Evolutionary conservation across 169 alveolate genomes (phyloP), one percentile per base, ranked within the genome.

Genomic region (Plasmodium adleri): DNA sequence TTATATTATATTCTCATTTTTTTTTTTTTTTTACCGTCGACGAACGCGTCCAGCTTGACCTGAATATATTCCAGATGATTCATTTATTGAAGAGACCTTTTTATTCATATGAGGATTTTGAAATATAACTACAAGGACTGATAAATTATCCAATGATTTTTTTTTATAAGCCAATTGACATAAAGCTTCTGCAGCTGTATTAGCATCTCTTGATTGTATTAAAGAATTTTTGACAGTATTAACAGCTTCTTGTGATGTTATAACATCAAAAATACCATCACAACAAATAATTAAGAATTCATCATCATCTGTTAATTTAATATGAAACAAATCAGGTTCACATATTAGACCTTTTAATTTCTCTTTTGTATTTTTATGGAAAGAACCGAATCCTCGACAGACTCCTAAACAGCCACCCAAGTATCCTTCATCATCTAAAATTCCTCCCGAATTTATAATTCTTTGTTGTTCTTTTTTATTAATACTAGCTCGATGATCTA

Each of bases 241-340:
- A 49, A 98, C 98, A 39, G 98, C 98, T 54, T 98, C 96, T 91
- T 98, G 98, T 71, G 96, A 95, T 56, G 96, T 95, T 62, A 98
- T 92, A 67, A 98, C 98, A 93, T 99, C 99, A 98, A 99, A 99
- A 22, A 99, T 97, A 6, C 99, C 99, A 92, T 98, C 99, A 95
- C 99, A 99, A 10, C 99, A 99, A 72, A 99, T 95, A 28, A 99
- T 94, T 52, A 98, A 91, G 90, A 99, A 99, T 88, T 98, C 99
- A 80, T 97, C 98, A 28, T 96, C 96, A 12, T 85, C 90, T 0
- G 96, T 92, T 66, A 97, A 87, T 22, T 94, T 94, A 47, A 94
- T 94, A 13, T 94, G 95, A 62, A 96, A 87, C 20, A 98, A 94
- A 73, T 99, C 99, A 7, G 99, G 99, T 74, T 90, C 92, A 49